Evolutionary conservation across 768 basidiomycete genomes (phyloP).

Genomic region (Nidularia sp.): DNA sequence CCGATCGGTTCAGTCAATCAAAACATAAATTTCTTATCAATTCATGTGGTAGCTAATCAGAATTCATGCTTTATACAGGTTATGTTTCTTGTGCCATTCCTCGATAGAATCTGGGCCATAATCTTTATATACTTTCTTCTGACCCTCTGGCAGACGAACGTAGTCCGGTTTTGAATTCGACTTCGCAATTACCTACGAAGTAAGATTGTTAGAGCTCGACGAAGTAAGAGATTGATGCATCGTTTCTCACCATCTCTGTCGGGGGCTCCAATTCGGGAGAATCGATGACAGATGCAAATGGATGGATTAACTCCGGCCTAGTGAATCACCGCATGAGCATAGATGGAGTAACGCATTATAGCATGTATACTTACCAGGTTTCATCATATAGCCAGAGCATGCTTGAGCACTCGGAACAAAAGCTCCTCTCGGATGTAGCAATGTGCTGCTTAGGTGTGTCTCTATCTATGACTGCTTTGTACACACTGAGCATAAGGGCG

Average conservation of each 20-base stretch:
- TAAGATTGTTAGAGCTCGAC: no score
- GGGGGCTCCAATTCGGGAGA: slow-evolving; percentile 51
- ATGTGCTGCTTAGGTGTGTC: slow-evolving; percentile 44
- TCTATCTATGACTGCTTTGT: slow-evolving; percentile 58
- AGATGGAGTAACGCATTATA: background rate
- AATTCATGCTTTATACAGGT: no score
- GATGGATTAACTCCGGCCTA: slow-evolving; percentile 64
- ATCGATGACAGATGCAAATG: slow-evolving; percentile 67
- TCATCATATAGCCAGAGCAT: slow-evolving; percentile 68
- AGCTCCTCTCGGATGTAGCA: slow-evolving; percentile 55
- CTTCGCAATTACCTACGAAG: no score
- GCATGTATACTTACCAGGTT: slow-evolving; percentile 34
- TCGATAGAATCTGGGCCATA: no score
- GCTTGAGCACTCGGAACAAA: slow-evolving; percentile 58
- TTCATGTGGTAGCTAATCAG: no score
- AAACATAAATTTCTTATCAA: no score
- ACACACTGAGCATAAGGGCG: slow-evolving; percentile 32
- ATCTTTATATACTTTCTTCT: no score
- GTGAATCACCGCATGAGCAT: background rate
- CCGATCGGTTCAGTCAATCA: no score
- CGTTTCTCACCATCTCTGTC: slow-evolving; percentile 36
- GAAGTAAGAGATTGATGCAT: no score
- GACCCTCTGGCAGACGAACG: no score
- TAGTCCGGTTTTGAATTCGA: no score
- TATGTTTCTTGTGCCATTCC: no score